Evolutionary conservation across 768 basidiomycete genomes (phyloP).

Genomic region (Tylopilus rubrobrunneus): DNA sequence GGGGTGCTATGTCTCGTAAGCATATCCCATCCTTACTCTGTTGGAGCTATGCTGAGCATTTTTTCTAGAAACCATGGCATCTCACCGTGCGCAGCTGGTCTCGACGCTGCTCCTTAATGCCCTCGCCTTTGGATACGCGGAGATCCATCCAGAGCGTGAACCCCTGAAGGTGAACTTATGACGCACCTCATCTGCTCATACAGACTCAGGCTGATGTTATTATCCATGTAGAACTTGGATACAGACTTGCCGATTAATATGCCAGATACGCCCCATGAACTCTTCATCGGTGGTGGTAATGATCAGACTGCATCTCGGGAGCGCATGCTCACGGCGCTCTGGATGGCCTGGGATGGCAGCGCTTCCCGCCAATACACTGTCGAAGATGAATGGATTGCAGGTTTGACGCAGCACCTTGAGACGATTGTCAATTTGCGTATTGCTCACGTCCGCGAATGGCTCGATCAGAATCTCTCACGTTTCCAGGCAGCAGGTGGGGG

Average conservation of each 20-base stretch:
- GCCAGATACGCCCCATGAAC: conserved; percentile 35
- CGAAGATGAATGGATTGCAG: conserved; percentile 37
- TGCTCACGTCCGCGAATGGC: conserved; percentile 48
- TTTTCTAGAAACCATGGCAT: conserved; percentile 42
- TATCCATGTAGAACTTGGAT: conserved; percentile 45
- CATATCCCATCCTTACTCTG: not conserved
- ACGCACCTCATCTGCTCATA: not conserved
- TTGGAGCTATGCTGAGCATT: not conserved
- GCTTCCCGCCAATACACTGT: conserved; percentile 16
- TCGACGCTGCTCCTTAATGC: conserved; percentile 43
- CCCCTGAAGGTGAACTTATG: conserved; percentile 43
- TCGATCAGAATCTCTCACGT: conserved; percentile 43
- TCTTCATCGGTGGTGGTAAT: conserved; percentile 29
- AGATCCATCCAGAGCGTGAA: conserved; percentile 44
- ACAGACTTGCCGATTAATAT: conserved; percentile 24
- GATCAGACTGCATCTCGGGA: conserved; percentile 21
- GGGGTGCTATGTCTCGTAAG: conserved; percentile 62
- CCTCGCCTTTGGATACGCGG: conserved; percentile 43
- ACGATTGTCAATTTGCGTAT: conserved; percentile 40
- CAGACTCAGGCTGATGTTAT: not conserved
- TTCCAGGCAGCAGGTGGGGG: conserved; percentile 33
- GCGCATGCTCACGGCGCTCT: conserved; percentile 9
- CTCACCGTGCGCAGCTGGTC: conserved; percentile 45
- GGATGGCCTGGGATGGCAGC: conserved; percentile 15
- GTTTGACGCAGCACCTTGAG: conserved; percentile 37